Evolutionary conservation across 345 rosid genomes (phyloP).

Genomic region (Syzygium jambos): DNA sequence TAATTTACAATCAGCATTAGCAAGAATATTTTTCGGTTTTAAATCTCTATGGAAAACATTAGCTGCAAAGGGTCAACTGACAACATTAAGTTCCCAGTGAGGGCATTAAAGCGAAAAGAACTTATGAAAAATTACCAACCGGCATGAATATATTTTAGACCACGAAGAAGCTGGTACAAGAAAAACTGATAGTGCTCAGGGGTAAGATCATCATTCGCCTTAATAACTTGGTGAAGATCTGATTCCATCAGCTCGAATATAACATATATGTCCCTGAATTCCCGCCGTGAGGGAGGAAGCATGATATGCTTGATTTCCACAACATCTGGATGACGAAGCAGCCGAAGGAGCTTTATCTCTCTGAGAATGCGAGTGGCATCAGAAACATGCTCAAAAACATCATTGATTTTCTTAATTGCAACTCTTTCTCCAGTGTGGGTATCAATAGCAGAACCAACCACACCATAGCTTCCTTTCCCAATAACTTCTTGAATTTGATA

Average conservation of each 20-base stretch:
- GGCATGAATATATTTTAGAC: constrained; percentile 86
- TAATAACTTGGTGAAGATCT: constrained; percentile 94
- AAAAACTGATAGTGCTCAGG: constrained; percentile 94
- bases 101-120: constrained; percentile 5
- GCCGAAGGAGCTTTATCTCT: constrained; percentile 86
- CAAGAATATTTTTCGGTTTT: constrained; percentile 96
- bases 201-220: constrained; percentile 86
- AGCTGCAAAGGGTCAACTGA: constrained; percentile 36
- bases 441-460: constrained; percentile 88
- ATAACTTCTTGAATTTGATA: constrained; percentile 87
- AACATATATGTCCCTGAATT: constrained; percentile 87
- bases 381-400: constrained; percentile 94
- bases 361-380: constrained; percentile 94
- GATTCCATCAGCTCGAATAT: constrained; percentile 98
- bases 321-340: constrained; percentile 92
- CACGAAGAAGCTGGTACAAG: constrained; percentile 97
- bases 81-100: background rate
- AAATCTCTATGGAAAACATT: constrained; percentile 96
- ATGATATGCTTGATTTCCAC: constrained; percentile 93
- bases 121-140: constrained; percentile 31
- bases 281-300: constrained; percentile 96
- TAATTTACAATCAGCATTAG: constrained; percentile 92
- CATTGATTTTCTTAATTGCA: constrained; percentile 91
- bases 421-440: constrained; percentile 79
- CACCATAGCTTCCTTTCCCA: constrained; percentile 97